Percentiles rank a stretch among this genome's conserved stretches.
Conservation (phyloP, 495 filamentous ascomycete genomes). For the Lasiosphaeria miniovina region DNA sequence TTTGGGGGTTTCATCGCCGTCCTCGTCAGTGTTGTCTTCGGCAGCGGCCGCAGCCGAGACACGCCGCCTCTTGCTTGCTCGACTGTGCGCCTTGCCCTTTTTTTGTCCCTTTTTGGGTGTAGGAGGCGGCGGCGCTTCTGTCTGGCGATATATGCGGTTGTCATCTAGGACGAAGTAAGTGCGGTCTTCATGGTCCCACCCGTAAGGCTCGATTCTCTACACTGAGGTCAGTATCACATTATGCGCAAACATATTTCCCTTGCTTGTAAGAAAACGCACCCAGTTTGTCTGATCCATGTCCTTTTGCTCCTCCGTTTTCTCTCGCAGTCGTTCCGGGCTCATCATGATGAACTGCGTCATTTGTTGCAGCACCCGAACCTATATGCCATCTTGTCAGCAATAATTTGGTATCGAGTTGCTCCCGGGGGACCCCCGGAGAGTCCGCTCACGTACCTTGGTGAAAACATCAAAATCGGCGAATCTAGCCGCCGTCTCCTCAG, state of each 20-base stretch:
- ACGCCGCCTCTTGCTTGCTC: constrained; percentile 72
- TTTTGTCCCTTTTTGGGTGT: constrained; percentile 72
- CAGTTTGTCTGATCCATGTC: constrained; percentile 79
- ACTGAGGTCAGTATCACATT: constrained; percentile 22
- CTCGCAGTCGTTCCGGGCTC: constrained; percentile 79
- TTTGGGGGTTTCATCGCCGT: constrained; percentile 41
- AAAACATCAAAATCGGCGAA: constrained; percentile 83
- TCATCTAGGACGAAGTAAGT: constrained; percentile 91
- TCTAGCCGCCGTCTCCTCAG: constrained; percentile 64
- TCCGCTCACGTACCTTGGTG: constrained; percentile 56
- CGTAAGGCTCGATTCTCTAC: constrained; percentile 87
- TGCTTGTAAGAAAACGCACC: constrained; percentile 51
- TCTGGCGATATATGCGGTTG: constrained; percentile 84
- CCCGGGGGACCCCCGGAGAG: background rate
- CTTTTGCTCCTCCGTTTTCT: constrained; percentile 78
- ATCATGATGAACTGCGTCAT: constrained; percentile 87
- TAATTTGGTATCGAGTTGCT: background rate
- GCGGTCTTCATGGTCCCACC: constrained; percentile 81
- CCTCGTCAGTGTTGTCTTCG: constrained; percentile 55
- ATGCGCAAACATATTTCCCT: background rate
- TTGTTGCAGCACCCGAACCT: constrained; percentile 84
- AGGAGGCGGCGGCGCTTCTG: constrained; percentile 59
- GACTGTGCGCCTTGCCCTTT: constrained; percentile 22
- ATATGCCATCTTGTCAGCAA: background rate
- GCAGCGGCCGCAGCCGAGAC: constrained; percentile 47